Percentiles rank a stretch among this genome's conserved stretches.
Conservation (phyloP, 371 early-diverging fungal genomes). For the Blyttiomyces sp. region DNA sequence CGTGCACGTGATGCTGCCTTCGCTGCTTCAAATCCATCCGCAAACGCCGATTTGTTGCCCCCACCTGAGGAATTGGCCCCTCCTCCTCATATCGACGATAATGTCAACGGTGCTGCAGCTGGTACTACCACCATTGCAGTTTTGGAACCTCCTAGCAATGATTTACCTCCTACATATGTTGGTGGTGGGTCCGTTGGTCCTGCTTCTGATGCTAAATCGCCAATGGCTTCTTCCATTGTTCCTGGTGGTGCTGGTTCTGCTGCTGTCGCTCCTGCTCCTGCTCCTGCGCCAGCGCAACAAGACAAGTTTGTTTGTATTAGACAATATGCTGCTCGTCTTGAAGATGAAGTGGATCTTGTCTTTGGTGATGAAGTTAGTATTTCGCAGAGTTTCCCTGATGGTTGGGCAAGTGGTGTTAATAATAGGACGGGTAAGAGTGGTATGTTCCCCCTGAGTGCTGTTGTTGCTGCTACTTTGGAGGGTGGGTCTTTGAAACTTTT, state of each 20-base stretch:
- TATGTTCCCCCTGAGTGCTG: constrained; percentile 14
- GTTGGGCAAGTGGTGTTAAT: constrained; percentile 23
- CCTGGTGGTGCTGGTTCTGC: no score
- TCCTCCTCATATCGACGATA: no score
- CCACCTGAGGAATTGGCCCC: no score
- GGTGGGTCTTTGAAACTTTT: background rate
- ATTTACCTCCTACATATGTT: no score
- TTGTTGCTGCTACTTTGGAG: background rate
- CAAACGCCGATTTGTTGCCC: background rate
- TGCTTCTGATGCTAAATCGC: no score
- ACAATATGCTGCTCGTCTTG: background rate
- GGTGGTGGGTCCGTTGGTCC: no score
- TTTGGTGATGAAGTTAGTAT: background rate
- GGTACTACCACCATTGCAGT: no score
- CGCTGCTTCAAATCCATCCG: background rate
- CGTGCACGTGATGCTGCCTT: background rate
- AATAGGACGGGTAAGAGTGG: constrained; percentile 18
- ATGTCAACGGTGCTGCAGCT: no score
- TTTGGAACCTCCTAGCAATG: no score
- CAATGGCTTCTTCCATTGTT: background rate
- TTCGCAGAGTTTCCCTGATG: constrained; percentile 13
- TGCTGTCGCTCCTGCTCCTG: no score
- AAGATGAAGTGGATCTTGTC: background rate
- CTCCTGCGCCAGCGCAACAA: no score
- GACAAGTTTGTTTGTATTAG: background rate